Percentiles rank a stretch among this genome's conserved stretches.
Evolutionary conservation across 805 yeast species (phyloP).

Genomic region (Kodamaea sagamina): DNA sequence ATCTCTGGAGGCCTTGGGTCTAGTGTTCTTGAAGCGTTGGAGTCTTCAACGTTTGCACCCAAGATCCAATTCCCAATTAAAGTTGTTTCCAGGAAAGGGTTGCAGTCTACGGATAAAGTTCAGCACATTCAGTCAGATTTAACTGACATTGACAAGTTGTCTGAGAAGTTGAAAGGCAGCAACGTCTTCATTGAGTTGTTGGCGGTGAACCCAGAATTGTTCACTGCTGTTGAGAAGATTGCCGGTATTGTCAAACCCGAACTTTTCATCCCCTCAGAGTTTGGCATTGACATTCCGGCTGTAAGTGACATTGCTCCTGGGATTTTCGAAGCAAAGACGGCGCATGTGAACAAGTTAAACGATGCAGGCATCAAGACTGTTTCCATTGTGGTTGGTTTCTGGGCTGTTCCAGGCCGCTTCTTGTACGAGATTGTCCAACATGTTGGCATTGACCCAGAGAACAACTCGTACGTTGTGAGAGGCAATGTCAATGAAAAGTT

Average conservation of each 20-base stretch:
- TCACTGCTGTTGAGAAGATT: constrained; percentile 36
- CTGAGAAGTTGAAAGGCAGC: constrained; percentile 44
- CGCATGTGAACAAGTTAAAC: constrained; percentile 42
- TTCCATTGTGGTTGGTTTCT: constrained; percentile 43
- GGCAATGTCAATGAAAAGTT: constrained; percentile 44
- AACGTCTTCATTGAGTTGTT: constrained; percentile 54
- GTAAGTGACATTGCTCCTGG: constrained; percentile 33
- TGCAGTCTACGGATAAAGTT: constrained; percentile 33
- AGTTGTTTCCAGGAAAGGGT: constrained; percentile 48
- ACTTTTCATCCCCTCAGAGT: constrained; percentile 60
- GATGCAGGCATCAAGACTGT: constrained; percentile 48
- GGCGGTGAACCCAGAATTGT: constrained; percentile 31
- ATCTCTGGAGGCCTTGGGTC: constrained; percentile 53
- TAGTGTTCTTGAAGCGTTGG: constrained; percentile 48
- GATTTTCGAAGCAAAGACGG: constrained; percentile 32
- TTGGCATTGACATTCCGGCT: constrained; percentile 48
- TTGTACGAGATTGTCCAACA: constrained; percentile 36
- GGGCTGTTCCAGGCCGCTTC: constrained; percentile 37
- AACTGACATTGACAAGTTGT: constrained; percentile 24
- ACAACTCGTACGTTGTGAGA: constrained; percentile 34
- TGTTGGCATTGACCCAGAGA: constrained; percentile 40
- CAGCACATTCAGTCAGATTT: constrained; percentile 40
- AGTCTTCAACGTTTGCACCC: constrained; percentile 42
- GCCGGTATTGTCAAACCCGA: constrained; percentile 46
- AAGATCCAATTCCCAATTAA: constrained; percentile 51